These are phyloP conservation scores for Lolium rigidum DNA, from an alignment of 176 grass and related monocot species.

Conservation along the genomic window DNA sequence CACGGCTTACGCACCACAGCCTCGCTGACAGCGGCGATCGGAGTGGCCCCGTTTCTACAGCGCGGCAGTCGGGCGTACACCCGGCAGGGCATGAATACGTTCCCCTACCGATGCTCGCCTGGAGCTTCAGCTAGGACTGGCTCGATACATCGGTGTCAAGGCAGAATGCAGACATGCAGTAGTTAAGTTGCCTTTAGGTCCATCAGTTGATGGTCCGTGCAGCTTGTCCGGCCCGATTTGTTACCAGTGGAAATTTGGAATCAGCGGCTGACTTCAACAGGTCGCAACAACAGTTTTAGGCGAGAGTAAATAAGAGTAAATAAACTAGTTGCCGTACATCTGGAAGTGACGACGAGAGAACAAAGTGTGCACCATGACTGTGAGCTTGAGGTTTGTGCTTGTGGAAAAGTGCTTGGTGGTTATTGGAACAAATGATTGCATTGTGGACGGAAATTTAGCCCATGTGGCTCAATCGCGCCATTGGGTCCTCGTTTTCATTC, in stretches of 20 bases:
- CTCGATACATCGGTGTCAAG: neutral
- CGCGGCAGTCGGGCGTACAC: neutral
- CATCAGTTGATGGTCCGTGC: neutral
- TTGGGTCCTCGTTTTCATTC: too few relatives aligned
- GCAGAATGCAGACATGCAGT: neutral
- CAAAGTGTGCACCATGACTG: too few relatives aligned
- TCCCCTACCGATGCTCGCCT: neutral
- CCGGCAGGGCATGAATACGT: neutral
- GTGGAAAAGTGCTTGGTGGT: too few relatives aligned
- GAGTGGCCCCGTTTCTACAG: slow-evolving; percentile 38
- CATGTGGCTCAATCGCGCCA: too few relatives aligned
- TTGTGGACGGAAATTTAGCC: neutral
- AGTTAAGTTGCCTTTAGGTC: too few relatives aligned
- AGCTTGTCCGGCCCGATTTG: neutral
- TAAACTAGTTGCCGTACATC: too few relatives aligned
- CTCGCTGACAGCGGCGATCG: slow-evolving; percentile 25
- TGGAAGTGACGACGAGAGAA: too few relatives aligned
- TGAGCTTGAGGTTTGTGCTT: too few relatives aligned
- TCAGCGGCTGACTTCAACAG: neutral
- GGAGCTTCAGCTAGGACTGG: neutral
- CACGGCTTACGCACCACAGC: slow-evolving; percentile 2
- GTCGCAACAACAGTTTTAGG: neutral
- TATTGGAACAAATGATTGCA: neutral
- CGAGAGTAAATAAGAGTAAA: too few relatives aligned
- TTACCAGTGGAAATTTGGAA: neutral